Evolutionary conservation across 768 basidiomycete species (phyloP).

Genomic region (Sarcodon aspratus): DNA sequence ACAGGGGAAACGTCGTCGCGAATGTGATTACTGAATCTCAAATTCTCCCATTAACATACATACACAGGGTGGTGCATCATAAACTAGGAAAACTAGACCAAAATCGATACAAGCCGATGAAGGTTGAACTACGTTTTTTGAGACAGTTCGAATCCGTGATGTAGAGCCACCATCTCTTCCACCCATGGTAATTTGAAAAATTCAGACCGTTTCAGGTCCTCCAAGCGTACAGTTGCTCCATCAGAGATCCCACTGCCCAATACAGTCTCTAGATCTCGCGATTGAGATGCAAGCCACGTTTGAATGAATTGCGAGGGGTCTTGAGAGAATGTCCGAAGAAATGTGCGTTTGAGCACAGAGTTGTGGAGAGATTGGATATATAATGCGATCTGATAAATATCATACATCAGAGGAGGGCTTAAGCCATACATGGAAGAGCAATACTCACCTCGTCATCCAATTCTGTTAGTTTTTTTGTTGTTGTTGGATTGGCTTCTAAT

Average conservation of each 20-base stretch:
- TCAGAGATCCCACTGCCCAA: conserved; percentile 82
- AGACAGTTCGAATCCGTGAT: conserved; percentile 69
- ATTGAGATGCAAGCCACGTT: conserved; percentile 86
- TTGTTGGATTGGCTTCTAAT: conserved; percentile 59
- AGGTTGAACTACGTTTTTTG: conserved; percentile 10
- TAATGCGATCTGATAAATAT: conserved; percentile 54
- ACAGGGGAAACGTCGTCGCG: too few relatives aligned
- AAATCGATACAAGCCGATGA: too few relatives aligned
- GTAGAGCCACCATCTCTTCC: conserved; percentile 74
- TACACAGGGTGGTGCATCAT: too few relatives aligned
- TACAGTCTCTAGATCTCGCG: conserved; percentile 79
- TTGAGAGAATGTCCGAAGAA: conserved; percentile 70
- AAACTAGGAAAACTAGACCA: too few relatives aligned
- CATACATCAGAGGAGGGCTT: not conserved
- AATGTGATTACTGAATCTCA: too few relatives aligned
- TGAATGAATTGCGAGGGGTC: conserved; percentile 78
- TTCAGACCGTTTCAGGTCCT: conserved; percentile 81
- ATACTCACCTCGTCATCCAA: conserved; percentile 79
- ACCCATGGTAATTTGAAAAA: conserved; percentile 93
- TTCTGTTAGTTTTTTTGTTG: conserved; percentile 49
- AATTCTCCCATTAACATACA: too few relatives aligned
- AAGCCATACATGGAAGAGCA: not conserved
- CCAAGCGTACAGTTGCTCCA: conserved; percentile 70
- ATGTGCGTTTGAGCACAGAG: conserved; percentile 77
- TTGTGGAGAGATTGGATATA: conserved; percentile 80